Conservation (phyloP, 2,329 filamentous ascomycete species). For the Penicillium fuscoglaucum region DNA sequence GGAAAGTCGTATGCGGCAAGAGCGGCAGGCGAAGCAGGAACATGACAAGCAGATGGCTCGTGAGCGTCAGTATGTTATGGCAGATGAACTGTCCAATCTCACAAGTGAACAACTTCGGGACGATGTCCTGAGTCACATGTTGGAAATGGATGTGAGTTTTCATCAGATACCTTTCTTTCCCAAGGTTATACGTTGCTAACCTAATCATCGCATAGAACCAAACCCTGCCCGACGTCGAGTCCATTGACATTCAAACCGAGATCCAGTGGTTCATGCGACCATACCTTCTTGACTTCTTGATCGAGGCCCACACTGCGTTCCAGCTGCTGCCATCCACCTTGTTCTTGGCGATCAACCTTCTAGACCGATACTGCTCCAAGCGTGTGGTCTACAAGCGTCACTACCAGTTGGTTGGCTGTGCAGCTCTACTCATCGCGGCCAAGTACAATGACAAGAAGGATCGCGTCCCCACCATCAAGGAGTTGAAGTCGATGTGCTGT, state of each 20-base stretch:
- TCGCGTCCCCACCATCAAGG: constrained; percentile 92
- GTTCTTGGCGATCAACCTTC: constrained; percentile 92
- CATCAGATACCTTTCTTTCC: neutral
- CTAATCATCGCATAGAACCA: constrained; percentile 59
- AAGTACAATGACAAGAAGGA: constrained; percentile 99
- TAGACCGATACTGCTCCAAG: constrained; percentile 97
- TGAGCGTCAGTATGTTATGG: constrained; percentile 83
- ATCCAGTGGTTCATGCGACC: constrained; percentile 99
- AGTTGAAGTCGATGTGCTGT: constrained; percentile 99
- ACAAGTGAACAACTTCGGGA: constrained; percentile 90
- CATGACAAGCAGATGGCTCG: constrained; percentile 75
- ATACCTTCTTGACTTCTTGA: constrained; percentile 95
- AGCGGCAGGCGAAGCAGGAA: constrained; percentile 61
- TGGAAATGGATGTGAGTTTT: constrained; percentile 76
- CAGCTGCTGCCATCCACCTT: constrained; percentile 90
- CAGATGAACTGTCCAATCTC: constrained; percentile 80
- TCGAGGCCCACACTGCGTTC: constrained; percentile 95
- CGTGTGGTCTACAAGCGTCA: constrained; percentile 98
- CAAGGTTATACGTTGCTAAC: neutral
- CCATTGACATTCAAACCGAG: constrained; percentile 98
- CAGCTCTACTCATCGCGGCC: constrained; percentile 90
- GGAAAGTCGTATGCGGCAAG: constrained; percentile 50
- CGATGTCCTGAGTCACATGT: constrained; percentile 91
- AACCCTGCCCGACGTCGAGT: constrained; percentile 91
- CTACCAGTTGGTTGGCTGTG: constrained; percentile 96